phyloP scores from a whole-genome alignment of 805 yeast species.

The Hanseniaspora nectarophila region DNA sequence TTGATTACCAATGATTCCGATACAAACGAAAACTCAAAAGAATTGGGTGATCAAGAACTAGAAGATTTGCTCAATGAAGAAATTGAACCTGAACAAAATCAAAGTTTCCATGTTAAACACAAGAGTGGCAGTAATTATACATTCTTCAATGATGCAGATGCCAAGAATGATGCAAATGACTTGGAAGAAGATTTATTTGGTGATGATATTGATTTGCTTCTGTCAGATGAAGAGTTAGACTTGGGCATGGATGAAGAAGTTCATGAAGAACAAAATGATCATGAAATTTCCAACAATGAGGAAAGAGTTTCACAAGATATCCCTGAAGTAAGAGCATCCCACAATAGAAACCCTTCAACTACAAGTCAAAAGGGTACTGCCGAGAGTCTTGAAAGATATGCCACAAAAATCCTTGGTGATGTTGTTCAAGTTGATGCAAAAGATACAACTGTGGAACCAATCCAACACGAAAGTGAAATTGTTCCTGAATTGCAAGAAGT shows the following conservation, averaged over 20 bases:
- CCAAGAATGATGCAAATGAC: constrained; percentile 18
- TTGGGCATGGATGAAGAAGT: not conserved
- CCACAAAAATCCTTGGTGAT: not conserved
- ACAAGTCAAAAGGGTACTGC: not conserved
- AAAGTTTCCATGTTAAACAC: not conserved
- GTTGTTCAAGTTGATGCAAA: too few relatives aligned
- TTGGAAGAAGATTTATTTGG: constrained; percentile 13
- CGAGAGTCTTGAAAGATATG: not conserved
- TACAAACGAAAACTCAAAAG: not conserved
- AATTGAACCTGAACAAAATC: not conserved
- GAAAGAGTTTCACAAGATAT: not conserved
- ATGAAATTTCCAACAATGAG: not conserved
- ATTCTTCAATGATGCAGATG: constrained; percentile 14
- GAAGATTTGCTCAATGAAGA: constrained; percentile 4
- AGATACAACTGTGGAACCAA: too few relatives aligned
- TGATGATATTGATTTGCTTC: not conserved
- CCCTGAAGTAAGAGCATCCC: not conserved
- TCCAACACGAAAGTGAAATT: not conserved
- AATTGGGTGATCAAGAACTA: constrained; percentile 5
- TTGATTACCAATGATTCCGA: not conserved
- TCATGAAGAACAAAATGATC: not conserved
- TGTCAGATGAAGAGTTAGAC: not conserved
- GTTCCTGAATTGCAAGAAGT: not conserved
- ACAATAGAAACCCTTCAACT: not conserved
- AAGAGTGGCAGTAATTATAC: constrained; percentile 7